Evolutionary conservation across 345 rosid species (phyloP), one percentile per base, ranked within the genome.

Genomic region (Brassica carinata): DNA sequence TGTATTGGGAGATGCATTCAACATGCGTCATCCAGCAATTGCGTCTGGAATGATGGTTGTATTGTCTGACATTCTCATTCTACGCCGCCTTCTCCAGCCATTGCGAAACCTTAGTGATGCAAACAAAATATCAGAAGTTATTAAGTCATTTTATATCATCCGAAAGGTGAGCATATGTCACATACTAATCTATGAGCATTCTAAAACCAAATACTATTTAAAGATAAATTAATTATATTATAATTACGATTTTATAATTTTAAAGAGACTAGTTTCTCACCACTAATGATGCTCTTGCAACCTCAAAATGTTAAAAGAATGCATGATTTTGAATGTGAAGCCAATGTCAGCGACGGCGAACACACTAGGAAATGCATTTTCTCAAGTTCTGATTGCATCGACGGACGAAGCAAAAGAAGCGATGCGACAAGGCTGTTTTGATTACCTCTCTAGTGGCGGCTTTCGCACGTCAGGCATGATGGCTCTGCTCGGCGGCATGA

Each of bases 41-140:
- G 89, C 88, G 0, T 82, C 88, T 43, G 90, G 89, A 79, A 88
- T 88, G 90, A 88, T 88, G 84, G 89, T 85, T 68, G 64, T 87
- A 31, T 57, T 88, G 23, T 85, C 90, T 45, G 90, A 85, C 34
- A 70, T 88, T 66, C 87, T 85, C 64, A 87, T 88, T 6, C 86
- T 88, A n/a, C 85, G 88, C 7, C 48, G 79, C 17, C 87, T 88
- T 64, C 81, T 86, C 33, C 73, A 66, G 64, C 88, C 87, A n/a
- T 53, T 86, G 19, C 8, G 6, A 3, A 81, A 88, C 74, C 72
- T 86, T 1, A 36, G 71, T 61, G 88, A 86, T 78, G 61, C 85
- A 48, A 67, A 84, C 51, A 70, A 81, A 51, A 23, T 88, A 8
- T 64, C 81, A 55, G 66, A 75, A 72, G 72, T 85, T 33, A 72